Evolutionary conservation across 257 asterid species (phyloP).

Genomic region (Nemophila menziesii): DNA sequence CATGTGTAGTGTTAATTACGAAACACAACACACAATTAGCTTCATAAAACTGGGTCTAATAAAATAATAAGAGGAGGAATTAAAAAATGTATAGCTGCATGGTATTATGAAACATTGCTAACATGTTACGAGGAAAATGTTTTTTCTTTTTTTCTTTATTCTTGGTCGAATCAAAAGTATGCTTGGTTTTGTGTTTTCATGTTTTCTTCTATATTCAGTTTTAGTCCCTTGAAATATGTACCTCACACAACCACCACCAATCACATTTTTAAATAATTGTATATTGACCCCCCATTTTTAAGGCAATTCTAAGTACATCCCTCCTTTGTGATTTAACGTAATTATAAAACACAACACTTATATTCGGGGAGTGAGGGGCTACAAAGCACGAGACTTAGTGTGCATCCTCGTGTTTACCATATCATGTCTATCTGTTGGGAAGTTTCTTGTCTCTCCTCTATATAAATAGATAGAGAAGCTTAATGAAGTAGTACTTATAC

Average conservation of each 20-base stretch:
- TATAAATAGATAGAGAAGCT: slow-evolving; percentile 4
- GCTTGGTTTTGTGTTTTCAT: not conserved
- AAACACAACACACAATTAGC: not conserved
- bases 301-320: too few relatives aligned
- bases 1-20: slow-evolving; percentile 5
- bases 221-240: slow-evolving; percentile 13
- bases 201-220: slow-evolving; percentile 1
- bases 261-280: not conserved
- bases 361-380: slow-evolving; percentile 21
- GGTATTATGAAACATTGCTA: slow-evolving; percentile 24
- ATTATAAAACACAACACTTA: slow-evolving; percentile 18
- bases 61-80: not conserved
- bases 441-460: slow-evolving; percentile 14
- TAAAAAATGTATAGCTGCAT: slow-evolving; percentile 16
- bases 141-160: slow-evolving; percentile 18
- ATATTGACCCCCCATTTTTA: too few relatives aligned
- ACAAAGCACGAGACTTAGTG: slow-evolving; percentile 41
- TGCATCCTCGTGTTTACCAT: slow-evolving; percentile 25
- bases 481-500: too few relatives aligned
- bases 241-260: not conserved
- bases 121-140: slow-evolving; percentile 20
- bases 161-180: slow-evolving; percentile 23
- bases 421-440: slow-evolving; percentile 24
- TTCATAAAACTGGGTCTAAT: slow-evolving; percentile 3
- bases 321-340: too few relatives aligned